Evolutionary conservation across 768 basidiomycete species (phyloP), one percentile per base, ranked within the genome.

Genomic region (Boletellus emodensis): DNA sequence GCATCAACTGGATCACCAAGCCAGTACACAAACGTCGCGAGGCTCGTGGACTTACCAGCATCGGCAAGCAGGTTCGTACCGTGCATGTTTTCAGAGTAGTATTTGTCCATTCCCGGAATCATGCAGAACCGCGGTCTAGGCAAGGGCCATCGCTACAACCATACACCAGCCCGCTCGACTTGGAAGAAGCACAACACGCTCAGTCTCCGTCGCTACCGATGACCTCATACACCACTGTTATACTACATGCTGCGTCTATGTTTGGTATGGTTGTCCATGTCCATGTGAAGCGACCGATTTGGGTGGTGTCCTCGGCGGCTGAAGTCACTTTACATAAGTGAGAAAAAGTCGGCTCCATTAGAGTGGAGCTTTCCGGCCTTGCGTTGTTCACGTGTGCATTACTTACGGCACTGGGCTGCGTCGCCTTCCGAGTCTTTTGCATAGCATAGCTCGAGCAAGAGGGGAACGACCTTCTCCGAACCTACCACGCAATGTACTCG

Each of bases 161-260:
- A 97, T 70, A 83, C 86, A 39, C 92, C 93, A 40, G 83, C 85
- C 61, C 83, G 85, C 56, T 87, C 92, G 10, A 92, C 89, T 74
- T 98, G 94, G 94, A 93, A 90, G 75, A 93, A 81, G 71, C 90
- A 97, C 93, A 99, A 97, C 83, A 96, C 94, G 14, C 88, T 91
- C 81, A 87, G 84, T 71, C 81, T 91, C 56, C 89, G 86, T 66
- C 85, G 89, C 57, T 91, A 91, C 81, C 85, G 89, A 72, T 91
- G 64, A 80, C 58, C 49, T 44, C 18, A 30, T 42, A 40, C 26
- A n/a, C n/a, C 26, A 32, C 38, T 53, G 40, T 51, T 56, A 37
- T 49, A 56, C 34, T 46, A 37, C 52, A 46, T 46, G 59, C 49
- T 62, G 49, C 50, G 44, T 52, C 56, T 57, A 65, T 73, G 67